Evolutionary conservation across 2,329 filamentous ascomycete genomes (phyloP).

Genomic region (Helotiales sp.): DNA sequence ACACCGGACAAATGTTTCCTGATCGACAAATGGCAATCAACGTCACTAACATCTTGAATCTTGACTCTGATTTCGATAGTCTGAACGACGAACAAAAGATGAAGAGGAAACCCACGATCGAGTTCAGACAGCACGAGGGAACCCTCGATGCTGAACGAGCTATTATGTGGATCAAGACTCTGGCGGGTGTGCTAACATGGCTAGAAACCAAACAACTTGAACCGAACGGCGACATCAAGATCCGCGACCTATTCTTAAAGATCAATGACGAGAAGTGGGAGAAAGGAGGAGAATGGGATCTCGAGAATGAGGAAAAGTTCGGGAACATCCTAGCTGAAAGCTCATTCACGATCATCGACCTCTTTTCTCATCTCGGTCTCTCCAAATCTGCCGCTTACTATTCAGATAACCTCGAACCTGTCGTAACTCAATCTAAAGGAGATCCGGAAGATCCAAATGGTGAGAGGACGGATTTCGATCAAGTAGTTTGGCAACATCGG

Average conservation of each 20-base stretch:
- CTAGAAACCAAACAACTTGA: neutral
- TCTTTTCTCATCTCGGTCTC: neutral
- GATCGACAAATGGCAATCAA: neutral
- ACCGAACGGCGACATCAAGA: no score
- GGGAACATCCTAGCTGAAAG: conserved; percentile 5
- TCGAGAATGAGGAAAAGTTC: neutral
- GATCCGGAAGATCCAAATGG: no score
- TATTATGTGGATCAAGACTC: conserved; percentile 20
- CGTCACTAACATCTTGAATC: neutral
- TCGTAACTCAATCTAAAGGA: no score
- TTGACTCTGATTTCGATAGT: neutral
- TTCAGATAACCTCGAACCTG: no score
- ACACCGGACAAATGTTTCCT: no score
- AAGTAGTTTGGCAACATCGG: no score
- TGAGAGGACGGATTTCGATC: no score
- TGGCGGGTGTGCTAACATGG: conserved; percentile 15
- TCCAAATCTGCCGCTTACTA: neutral
- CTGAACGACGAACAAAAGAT: neutral
- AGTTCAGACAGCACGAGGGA: conserved; percentile 31
- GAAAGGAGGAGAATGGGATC: neutral
- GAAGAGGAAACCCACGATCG: conserved; percentile 19
- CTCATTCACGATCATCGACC: conserved; percentile 6
- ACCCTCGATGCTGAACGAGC: conserved; percentile 19
- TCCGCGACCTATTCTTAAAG: neutral
- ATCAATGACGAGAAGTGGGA: conserved; percentile 4